phyloP scores from a whole-genome alignment of 1,284 basidiomycete genomes.

The Pisolithus thermaeus region DNA sequence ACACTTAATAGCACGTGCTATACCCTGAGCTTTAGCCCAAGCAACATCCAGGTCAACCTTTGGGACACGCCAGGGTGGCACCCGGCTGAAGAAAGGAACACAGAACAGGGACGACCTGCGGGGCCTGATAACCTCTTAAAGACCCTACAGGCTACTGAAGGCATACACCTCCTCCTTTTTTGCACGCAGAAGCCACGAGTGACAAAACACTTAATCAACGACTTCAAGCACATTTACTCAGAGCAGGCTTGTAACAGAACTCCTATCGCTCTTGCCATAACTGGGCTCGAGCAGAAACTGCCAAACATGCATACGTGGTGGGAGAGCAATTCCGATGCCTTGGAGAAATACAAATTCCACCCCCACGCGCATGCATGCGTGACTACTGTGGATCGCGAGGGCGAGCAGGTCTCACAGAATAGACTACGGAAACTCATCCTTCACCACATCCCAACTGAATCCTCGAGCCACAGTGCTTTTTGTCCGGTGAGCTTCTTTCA shows the following conservation, averaged over 20 bases:
- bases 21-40: conserved; percentile 7
- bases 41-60: conserved; percentile 8
- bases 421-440: conserved; percentile 12
- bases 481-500: not conserved
- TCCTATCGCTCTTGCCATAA: conserved; percentile 18
- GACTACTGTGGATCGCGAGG: conserved; percentile 6
- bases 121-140: conserved; percentile 15
- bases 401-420: conserved; percentile 7
- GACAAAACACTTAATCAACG: conserved; percentile 12
- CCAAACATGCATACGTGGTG: conserved; percentile 22
- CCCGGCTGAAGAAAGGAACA: not conserved
- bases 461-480: not conserved
- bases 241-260: conserved; percentile 19
- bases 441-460: not conserved
- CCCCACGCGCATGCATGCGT: conserved; percentile 21
- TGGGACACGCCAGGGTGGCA: conserved; percentile 25
- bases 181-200: conserved; percentile 18
- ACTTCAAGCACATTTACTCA: conserved; percentile 10
- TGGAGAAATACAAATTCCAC: conserved; percentile 13
- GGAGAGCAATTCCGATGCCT: conserved; percentile 3
- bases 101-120: conserved; percentile 5
- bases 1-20: conserved; percentile 1
- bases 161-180: conserved; percentile 20
- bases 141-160: conserved; percentile 11
- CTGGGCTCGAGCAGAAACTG: conserved; percentile 12